A percentile compares a stretch with the other conserved stretches of the same genome.
Conservation (phyloP, 2,329 filamentous ascomycete genomes). For the Nigrograna mackinnonii region DNA sequence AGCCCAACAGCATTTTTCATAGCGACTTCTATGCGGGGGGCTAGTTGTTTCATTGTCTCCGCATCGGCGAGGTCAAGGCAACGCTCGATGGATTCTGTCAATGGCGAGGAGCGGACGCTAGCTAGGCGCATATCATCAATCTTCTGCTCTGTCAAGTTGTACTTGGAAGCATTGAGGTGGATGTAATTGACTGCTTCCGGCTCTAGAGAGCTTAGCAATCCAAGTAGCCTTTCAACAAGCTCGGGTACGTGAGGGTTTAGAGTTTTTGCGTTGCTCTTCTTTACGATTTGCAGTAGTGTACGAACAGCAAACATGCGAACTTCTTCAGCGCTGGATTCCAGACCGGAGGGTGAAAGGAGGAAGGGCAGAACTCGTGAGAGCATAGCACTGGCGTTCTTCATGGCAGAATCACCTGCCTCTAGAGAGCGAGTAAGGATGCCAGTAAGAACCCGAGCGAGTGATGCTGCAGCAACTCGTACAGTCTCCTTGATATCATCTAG, state of each 20-base stretch:
- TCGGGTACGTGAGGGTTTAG: constrained; percentile 80
- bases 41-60: constrained; percentile 73
- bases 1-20: constrained; percentile 88
- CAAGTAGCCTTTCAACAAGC: constrained; percentile 80
- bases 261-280: constrained; percentile 76
- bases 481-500: constrained; percentile 95
- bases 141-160: constrained; percentile 83
- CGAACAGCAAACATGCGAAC: constrained; percentile 79
- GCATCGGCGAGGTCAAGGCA: constrained; percentile 84
- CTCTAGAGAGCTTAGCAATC: constrained; percentile 84
- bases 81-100: constrained; percentile 90
- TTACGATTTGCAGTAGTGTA: constrained; percentile 86
- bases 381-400: constrained; percentile 74
- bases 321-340: constrained; percentile 87
- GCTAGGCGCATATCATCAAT: constrained; percentile 86
- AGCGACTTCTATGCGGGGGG: constrained; percentile 72
- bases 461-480: constrained; percentile 78
- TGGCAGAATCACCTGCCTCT: constrained; percentile 72
- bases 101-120: constrained; percentile 81
- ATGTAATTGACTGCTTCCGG: constrained; percentile 89
- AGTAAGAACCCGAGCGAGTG: constrained; percentile 81
- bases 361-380: constrained; percentile 88
- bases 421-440: constrained; percentile 84
- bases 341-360: constrained; percentile 81
- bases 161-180: constrained; percentile 82